phyloP scores from a whole-genome alignment of 768 basidiomycete genomes.

The Phylloporus rhodoxanthus region DNA sequence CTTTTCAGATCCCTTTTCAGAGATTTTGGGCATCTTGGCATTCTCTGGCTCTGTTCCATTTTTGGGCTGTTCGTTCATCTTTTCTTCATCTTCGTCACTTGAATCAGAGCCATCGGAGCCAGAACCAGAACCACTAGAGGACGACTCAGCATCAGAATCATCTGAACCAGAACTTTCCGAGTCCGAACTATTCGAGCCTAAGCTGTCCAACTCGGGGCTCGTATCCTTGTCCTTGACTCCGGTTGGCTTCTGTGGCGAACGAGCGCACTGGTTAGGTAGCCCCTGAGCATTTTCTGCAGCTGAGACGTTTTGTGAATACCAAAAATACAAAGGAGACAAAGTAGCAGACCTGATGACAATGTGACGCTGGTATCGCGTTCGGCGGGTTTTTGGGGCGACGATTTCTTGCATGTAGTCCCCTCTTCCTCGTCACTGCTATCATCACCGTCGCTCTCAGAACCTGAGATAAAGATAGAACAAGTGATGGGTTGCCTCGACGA shows the following conservation, averaged over 20 bases:
- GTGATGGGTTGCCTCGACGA: slow-evolving; percentile 5
- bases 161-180: slow-evolving; percentile 7
- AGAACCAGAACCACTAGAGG: slow-evolving; percentile 8
- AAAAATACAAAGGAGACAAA: not conserved
- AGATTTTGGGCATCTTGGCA: no score
- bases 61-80: not conserved
- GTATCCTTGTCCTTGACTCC: not conserved
- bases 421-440: not conserved
- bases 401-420: not conserved
- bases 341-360: slow-evolving; percentile 31
- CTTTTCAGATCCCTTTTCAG: no score
- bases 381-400: slow-evolving; percentile 1
- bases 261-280: not conserved
- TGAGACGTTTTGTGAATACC: slow-evolving; percentile 1
- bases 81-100: slow-evolving; percentile 8
- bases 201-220: slow-evolving; percentile 9
- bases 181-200: slow-evolving; percentile 12
- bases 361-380: slow-evolving; percentile 38
- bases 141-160: slow-evolving; percentile 15
- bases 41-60: not conserved
- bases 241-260: slow-evolving; percentile 5
- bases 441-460: slow-evolving; percentile 10
- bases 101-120: slow-evolving; percentile 14
- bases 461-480: slow-evolving; percentile 6
- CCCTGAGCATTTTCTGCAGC: slow-evolving; percentile 10